Evolutionary conservation across 2,329 filamentous ascomycete species (phyloP).

Genomic region (Epichloe sibirici): DNA sequence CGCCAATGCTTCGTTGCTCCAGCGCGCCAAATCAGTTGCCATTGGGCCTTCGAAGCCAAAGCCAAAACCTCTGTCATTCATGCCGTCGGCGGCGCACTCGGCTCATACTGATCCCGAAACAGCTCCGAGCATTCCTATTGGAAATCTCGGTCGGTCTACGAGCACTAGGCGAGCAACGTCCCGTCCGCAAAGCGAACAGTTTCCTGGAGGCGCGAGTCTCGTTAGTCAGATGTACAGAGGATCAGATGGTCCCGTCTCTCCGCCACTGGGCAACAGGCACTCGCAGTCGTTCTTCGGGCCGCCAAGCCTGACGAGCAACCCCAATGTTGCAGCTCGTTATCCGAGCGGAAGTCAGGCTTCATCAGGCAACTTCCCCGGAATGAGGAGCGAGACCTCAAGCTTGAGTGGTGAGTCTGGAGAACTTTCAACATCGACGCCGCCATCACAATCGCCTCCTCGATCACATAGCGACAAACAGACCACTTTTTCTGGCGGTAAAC

Average conservation of each 20-base stretch:
- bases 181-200: conserved; percentile 53
- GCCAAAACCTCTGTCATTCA: conserved; percentile 45
- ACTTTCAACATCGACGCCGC: conserved; percentile 29
- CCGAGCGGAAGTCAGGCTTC: conserved; percentile 36
- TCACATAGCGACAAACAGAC: conserved; percentile 41
- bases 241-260: conserved; percentile 50
- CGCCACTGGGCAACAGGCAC: conserved; percentile 44
- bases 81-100: conserved; percentile 29
- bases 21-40: conserved; percentile 50
- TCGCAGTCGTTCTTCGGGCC: conserved; percentile 52
- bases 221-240: conserved; percentile 87
- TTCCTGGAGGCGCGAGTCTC: conserved; percentile 52
- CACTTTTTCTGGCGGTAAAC: conserved; percentile 54
- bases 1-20: conserved; percentile 36
- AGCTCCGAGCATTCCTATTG: conserved; percentile 64
- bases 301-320: conserved; percentile 36
- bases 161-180: conserved; percentile 35
- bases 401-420: conserved; percentile 56
- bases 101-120: conserved; percentile 55
- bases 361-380: conserved; percentile 58
- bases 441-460: conserved; percentile 41
- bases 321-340: conserved; percentile 36
- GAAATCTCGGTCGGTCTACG: conserved; percentile 38
- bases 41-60: conserved; percentile 34
- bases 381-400: conserved; percentile 52